These are phyloP conservation scores for Metschnikowia gelsemii DNA, from an alignment of 805 yeast species.

Conservation along the genomic window DNA sequence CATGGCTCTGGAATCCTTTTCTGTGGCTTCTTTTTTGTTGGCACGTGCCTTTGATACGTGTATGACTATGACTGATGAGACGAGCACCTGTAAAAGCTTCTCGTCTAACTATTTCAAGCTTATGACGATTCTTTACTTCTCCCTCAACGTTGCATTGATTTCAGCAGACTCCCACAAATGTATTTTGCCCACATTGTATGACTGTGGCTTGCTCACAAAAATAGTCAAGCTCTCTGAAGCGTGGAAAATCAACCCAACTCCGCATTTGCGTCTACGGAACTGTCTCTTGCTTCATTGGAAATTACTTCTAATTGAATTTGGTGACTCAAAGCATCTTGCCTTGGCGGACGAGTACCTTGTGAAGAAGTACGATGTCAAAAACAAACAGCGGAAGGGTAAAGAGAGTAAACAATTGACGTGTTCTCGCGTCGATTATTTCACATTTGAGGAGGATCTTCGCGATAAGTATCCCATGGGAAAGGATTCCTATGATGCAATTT, in stretches of 20 bases:
- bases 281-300: conserved; percentile 55
- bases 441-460: conserved; percentile 70
- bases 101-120: conserved; percentile 26
- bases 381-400: conserved; percentile 23
- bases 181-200: conserved; percentile 19
- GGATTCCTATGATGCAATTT: neutral
- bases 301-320: conserved; percentile 58
- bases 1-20: conserved; percentile 22
- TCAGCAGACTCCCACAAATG: neutral
- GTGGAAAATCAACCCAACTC: conserved; percentile 59
- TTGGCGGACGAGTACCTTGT: conserved; percentile 49
- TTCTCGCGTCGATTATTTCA: conserved; percentile 82
- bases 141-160: conserved; percentile 27
- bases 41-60: neutral
- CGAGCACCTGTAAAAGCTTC: neutral
- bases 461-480: conserved; percentile 70
- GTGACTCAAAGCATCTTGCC: conserved; percentile 44
- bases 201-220: conserved; percentile 41
- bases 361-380: conserved; percentile 37
- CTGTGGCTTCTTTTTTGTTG: conserved; percentile 5
- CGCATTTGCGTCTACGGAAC: conserved; percentile 51
- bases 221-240: conserved; percentile 55
- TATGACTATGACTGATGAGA: neutral
- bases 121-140: conserved; percentile 37
- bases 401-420: conserved; percentile 43